Percentiles rank a stretch among this genome's conserved stretches.
Conservation (phyloP, 2,329 filamentous ascomycete genomes). For the Colletotrichum tabaci region DNA sequence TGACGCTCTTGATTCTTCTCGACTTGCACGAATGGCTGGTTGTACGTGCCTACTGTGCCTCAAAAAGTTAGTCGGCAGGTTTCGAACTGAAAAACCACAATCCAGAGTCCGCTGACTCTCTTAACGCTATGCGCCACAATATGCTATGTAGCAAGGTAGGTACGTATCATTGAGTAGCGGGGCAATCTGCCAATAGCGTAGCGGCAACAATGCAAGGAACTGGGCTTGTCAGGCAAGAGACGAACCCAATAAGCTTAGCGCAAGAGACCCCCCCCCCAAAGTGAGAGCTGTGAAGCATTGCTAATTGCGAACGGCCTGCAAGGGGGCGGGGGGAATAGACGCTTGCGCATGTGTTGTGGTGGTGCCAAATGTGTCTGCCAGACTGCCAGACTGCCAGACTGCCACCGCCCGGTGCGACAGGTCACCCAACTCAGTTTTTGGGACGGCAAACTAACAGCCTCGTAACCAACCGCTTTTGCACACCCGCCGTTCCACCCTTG, state of each 20-base stretch:
- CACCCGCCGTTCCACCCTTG: conserved; percentile 3
- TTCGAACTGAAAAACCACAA: conserved; percentile 1
- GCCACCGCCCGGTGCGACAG: conserved; percentile 36
- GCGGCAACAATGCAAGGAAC: conserved; percentile 24
- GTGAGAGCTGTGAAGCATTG: conserved; percentile 36
- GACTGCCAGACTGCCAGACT: conserved; percentile 6
- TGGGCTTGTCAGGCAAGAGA: conserved; percentile 24
- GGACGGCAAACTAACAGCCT: conserved; percentile 37
- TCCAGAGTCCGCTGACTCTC: conserved; percentile 10
- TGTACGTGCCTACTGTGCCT: neutral
- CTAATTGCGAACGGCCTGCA: conserved; percentile 24
- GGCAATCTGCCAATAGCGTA: conserved; percentile 19
- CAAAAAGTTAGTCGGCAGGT: neutral
- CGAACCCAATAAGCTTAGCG: conserved; percentile 38
- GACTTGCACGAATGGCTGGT: neutral
- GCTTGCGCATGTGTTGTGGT: conserved; percentile 7
- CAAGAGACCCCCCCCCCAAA: conserved; percentile 15
- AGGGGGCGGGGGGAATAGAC: conserved; percentile 21
- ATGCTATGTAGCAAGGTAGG: neutral
- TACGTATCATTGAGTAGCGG: conserved; percentile 13
- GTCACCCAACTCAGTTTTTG: conserved; percentile 38
- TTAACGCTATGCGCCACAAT: neutral
- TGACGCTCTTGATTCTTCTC: neutral
- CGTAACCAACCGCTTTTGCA: neutral
- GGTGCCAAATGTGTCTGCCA: conserved; percentile 39